Conservation (phyloP, 1,139 yeast genomes). For the Candida sanyaensis region DNA sequence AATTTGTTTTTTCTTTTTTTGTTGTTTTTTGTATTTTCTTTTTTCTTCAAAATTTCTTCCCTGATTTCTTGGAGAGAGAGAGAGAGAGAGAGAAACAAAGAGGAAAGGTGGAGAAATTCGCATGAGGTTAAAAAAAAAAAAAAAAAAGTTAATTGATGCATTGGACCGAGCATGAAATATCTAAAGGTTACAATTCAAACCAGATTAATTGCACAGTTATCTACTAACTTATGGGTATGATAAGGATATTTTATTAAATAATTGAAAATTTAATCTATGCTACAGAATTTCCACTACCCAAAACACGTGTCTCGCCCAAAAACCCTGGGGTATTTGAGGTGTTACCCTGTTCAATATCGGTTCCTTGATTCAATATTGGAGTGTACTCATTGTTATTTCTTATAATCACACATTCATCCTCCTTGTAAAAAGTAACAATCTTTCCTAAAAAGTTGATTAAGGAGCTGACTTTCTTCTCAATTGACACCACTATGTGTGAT, state of each 20-base stretch:
- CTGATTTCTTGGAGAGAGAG: not conserved
- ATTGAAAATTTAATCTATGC: conserved; percentile 1
- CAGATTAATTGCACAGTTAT: too few species aligned
- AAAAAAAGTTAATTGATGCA: not conserved
- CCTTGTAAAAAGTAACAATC: conserved; percentile 55
- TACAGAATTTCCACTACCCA: conserved; percentile 10
- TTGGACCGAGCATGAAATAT: too few species aligned
- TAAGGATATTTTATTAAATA: not conserved
- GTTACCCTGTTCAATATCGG: conserved; percentile 22
- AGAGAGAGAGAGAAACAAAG: not conserved
- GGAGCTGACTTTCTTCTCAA: conserved; percentile 56
- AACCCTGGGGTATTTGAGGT: not conserved
- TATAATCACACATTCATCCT: conserved; percentile 51
- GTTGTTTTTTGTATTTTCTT: not conserved
- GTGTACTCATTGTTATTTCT: conserved; percentile 42
- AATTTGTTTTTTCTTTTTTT: not conserved
- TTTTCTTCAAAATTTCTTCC: not conserved
- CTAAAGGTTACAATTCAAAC: too few species aligned
- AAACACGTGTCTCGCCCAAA: conserved; percentile 11
- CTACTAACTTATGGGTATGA: too few species aligned
- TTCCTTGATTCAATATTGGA: conserved; percentile 25
- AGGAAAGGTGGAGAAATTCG: conserved; percentile 4
- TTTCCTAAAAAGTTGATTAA: conserved; percentile 57
- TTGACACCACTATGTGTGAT: conserved; percentile 60
- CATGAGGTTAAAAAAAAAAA: not conserved